phyloP scores from a whole-genome alignment of 257 asterid genomes.

The Haberlea rhodopensis region DNA sequence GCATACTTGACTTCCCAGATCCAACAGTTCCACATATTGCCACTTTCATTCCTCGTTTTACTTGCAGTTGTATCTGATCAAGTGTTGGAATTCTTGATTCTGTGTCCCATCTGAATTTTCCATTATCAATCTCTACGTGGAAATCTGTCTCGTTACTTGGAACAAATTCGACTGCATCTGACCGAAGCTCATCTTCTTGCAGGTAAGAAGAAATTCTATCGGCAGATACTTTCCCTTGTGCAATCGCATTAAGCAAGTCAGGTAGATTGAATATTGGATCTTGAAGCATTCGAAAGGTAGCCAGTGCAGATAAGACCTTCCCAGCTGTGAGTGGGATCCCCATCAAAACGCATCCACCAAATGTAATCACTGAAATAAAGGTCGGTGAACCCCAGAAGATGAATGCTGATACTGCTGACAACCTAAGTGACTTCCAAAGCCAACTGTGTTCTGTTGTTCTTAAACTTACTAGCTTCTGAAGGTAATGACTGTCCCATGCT shows the following conservation, averaged over 20 bases:
- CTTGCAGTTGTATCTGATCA: constrained; percentile 52
- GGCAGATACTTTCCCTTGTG: constrained; percentile 90
- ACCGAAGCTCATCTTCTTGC: constrained; percentile 71
- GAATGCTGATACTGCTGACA: constrained; percentile 64
- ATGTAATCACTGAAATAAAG: constrained; percentile 76
- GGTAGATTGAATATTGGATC: constrained; percentile 93
- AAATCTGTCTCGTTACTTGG: constrained; percentile 39
- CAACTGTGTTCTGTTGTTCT: constrained; percentile 65
- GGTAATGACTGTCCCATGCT: constrained; percentile 79
- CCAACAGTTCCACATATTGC: constrained; percentile 98
- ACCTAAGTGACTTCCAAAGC: constrained; percentile 77
- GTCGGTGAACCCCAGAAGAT: constrained; percentile 95
- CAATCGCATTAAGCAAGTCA: constrained; percentile 73
- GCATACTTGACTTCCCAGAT: constrained; percentile 92
- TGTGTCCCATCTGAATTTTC: constrained; percentile 68
- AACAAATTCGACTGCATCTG: constrained; percentile 52
- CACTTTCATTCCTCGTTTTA: constrained; percentile 83
- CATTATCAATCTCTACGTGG: constrained; percentile 63
- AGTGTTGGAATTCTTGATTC: constrained; percentile 48
- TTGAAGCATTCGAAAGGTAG: constrained; percentile 95
- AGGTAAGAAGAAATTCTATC: constrained; percentile 80
- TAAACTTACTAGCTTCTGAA: constrained; percentile 49
- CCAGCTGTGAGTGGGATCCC: constrained; percentile 95
- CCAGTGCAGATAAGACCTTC: constrained; percentile 77
- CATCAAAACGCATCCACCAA: constrained; percentile 79